Conservation (phyloP, 768 basidiomycete species). For the Lentinula detonsa region DNA sequence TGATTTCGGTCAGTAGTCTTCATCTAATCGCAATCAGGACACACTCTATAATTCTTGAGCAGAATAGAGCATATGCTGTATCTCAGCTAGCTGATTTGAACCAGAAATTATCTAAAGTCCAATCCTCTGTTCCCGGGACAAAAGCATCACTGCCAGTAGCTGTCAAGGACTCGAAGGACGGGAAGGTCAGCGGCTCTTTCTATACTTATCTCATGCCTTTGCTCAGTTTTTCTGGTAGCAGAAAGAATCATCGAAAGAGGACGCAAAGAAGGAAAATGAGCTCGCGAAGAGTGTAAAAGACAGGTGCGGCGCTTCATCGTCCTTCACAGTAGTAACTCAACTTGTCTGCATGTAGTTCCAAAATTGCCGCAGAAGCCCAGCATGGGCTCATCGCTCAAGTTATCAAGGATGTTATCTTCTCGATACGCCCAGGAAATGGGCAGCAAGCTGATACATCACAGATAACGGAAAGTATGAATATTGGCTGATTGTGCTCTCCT, state of each 20-base stretch:
- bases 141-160: conserved; percentile 46
- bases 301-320: conserved; percentile 42
- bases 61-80: conserved; percentile 95
- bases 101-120: conserved; percentile 79
- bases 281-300: conserved; percentile 89
- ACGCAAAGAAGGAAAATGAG: conserved; percentile 83
- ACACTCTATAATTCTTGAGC: neutral
- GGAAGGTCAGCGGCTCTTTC: conserved; percentile 33
- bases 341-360: conserved; percentile 46
- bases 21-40: neutral
- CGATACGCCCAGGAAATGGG: conserved; percentile 37
- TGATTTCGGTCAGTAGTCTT: conserved; percentile 68
- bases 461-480: conserved; percentile 41
- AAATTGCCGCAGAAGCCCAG: conserved; percentile 86
- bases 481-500: conserved; percentile 23
- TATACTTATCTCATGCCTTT: neutral
- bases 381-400: conserved; percentile 93
- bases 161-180: conserved; percentile 47
- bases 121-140: conserved; percentile 48
- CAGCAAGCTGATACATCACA: conserved; percentile 16
- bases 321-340: neutral
- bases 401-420: conserved; percentile 90
- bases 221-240: conserved; percentile 14
- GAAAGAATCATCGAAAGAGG: conserved; percentile 56
- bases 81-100: conserved; percentile 87